Evolutionary conservation across 164 flowering plant species (phyloP).

Genomic region (Sextonia rubra): DNA sequence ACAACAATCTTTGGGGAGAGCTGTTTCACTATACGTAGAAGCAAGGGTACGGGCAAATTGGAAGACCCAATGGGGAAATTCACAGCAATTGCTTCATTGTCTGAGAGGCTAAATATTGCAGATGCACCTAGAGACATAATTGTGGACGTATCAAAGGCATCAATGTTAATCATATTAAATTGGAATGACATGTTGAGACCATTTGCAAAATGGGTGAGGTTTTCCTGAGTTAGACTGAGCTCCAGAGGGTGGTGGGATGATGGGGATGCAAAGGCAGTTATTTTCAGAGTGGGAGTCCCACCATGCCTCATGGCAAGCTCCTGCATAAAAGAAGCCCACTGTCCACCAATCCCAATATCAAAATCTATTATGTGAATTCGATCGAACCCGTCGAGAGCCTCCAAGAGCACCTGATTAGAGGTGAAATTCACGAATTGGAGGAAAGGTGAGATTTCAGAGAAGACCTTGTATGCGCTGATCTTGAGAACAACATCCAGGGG

Average conservation of each 20-base stretch:
- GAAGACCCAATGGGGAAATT: constrained; percentile 48
- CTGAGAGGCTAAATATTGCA: constrained; percentile 20
- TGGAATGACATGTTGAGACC: constrained; percentile 49
- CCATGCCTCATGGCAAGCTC: constrained; percentile 49
- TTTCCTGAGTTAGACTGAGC: constrained; percentile 53
- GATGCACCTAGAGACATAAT: constrained; percentile 24
- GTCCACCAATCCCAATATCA: constrained; percentile 75
- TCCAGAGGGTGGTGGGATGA: constrained; percentile 52
- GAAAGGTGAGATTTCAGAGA: constrained; percentile 70
- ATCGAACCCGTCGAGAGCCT: constrained; percentile 43
- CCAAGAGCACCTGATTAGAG: constrained; percentile 74
- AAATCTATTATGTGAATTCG: constrained; percentile 64
- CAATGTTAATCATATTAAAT: constrained; percentile 47
- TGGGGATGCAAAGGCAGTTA: constrained; percentile 62
- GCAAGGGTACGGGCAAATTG: constrained; percentile 33
- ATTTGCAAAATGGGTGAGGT: constrained; percentile 55
- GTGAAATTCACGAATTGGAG: constrained; percentile 72
- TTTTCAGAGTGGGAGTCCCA: constrained; percentile 48
- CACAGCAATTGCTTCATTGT: constrained; percentile 58
- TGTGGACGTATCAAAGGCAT: constrained; percentile 28
- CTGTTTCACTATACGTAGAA: constrained; percentile 69
- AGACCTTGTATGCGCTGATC: constrained; percentile 63
- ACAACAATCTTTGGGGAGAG: constrained; percentile 69
- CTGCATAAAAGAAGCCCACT: constrained; percentile 89
- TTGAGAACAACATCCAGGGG: constrained; percentile 52